These are phyloP conservation scores for Byssochlamys sp. DNA, from an alignment of 2,329 filamentous ascomycete species.

Conservation along the genomic window DNA sequence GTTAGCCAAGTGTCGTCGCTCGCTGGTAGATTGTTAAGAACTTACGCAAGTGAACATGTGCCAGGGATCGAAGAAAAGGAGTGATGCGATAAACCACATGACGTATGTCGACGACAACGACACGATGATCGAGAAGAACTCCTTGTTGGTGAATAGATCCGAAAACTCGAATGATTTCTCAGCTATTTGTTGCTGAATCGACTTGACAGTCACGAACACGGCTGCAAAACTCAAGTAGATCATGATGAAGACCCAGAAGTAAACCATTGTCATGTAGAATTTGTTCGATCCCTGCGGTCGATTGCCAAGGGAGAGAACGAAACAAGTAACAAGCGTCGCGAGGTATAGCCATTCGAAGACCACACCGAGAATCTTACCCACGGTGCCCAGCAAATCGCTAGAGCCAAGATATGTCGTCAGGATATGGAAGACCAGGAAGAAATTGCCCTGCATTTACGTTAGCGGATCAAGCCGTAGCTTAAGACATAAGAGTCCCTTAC, in stretches of 20 bases:
- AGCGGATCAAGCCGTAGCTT: conserved; percentile 1
- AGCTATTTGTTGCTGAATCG: conserved; percentile 62
- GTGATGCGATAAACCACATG: conserved; percentile 80
- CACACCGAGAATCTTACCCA: conserved; percentile 71
- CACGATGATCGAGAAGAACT: conserved; percentile 89
- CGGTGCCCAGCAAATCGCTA: conserved; percentile 58
- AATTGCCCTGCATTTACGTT: conserved; percentile 56
- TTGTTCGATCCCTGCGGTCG: conserved; percentile 86
- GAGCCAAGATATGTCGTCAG: conserved; percentile 75
- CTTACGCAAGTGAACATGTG: conserved; percentile 81
- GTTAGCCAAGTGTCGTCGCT: conserved; percentile 6
- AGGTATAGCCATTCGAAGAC: conserved; percentile 96
- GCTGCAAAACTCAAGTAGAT: conserved; percentile 89
- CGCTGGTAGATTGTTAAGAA: conserved; percentile 4
- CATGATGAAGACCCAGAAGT: conserved; percentile 96
- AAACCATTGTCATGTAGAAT: conserved; percentile 94
- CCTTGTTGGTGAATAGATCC: conserved; percentile 71
- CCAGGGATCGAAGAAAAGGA: conserved; percentile 97
- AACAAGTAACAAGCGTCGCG: conserved; percentile 82
- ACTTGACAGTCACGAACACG: conserved; percentile 81
- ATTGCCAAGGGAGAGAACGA: conserved; percentile 88
- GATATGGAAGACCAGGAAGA: conserved; percentile 98
- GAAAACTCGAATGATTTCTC: conserved; percentile 56
- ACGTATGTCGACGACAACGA: conserved; percentile 86
- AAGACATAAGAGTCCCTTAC: conserved; percentile 31